These are phyloP conservation scores for Trichosporon sp. DNA, from an alignment of 1,284 basidiomycete genomes.

Conservation along the genomic window DNA sequence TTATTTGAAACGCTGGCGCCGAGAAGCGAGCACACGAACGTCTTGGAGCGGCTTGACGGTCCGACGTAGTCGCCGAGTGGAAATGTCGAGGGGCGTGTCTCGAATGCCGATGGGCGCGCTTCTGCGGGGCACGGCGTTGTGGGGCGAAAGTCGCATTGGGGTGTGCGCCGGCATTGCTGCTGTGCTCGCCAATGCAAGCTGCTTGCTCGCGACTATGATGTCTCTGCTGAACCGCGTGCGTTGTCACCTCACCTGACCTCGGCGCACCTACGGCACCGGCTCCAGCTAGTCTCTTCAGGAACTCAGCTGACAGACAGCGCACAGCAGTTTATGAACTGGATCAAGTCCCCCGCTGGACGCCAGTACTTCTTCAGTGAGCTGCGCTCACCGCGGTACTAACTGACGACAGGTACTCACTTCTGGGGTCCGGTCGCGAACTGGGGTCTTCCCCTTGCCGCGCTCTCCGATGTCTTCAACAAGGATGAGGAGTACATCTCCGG, in stretches of 20 bases:
- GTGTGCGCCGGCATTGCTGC: no score
- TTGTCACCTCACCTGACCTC: background rate
- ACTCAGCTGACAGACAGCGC: background rate
- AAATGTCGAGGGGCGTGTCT: background rate
- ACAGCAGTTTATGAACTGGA: conserved; percentile 73
- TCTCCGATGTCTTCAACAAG: conserved; percentile 77
- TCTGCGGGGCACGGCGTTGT: background rate
- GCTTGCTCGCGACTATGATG: background rate
- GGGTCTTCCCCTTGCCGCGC: conserved; percentile 89
- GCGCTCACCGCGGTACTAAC: no score
- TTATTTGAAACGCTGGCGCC: background rate
- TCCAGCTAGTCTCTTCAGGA: no score
- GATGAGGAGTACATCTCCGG: conserved; percentile 93
- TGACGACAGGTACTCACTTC: conserved; percentile 79
- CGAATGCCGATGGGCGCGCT: background rate
- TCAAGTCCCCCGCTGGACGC: conserved; percentile 82
- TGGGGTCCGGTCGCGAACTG: conserved; percentile 98
- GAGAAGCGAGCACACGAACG: background rate
- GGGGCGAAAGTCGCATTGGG: background rate
- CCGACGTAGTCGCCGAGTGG: background rate
- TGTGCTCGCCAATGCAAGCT: background rate
- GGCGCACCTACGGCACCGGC: background rate
- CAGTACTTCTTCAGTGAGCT: conserved; percentile 93
- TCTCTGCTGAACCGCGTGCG: no score
- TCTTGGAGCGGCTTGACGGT: background rate